Evolutionary conservation across 1,284 basidiomycete genomes (phyloP), one percentile per base, ranked within the genome.

Genomic region (Cutaneotrichosporon spelunceum): DNA sequence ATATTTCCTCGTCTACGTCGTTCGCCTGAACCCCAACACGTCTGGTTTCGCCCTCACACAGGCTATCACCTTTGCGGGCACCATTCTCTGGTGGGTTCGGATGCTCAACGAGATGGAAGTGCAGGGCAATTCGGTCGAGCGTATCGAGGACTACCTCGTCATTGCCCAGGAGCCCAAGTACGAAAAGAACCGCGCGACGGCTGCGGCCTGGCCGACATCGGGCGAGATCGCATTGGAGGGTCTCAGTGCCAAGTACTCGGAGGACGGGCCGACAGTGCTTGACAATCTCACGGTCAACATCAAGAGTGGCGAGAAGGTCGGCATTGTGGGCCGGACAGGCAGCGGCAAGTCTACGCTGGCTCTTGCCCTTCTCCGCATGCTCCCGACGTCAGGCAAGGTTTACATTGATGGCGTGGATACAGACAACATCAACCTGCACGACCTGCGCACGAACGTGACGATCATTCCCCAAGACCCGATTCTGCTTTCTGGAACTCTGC

Each of bases 191-290:
- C 84, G 85, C 8, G 78, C 82, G 48, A 88, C 89, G 30, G 87
- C 89, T 3, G 89, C 89, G 0, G 85, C 87, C 63, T 91, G 89
- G 89, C 89, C 89, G 0, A 82, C 86, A 0, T 87, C 85, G 44
- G 89, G 89, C 5, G 81, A 84, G 39, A 78, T 91, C 33, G 75
- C 79, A 4, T 86, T 89, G 0, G 84, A 89, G 65, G 82, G 74
- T 30, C 69, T 81, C 1, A 74, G 70, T 9, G 80, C 80, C 23
- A 71, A 73, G 58, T 81, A 80, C 63, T 67, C 73, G 1, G 57
- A 68, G 19, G 78, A 79, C 49, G 80, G 85, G 73, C 65, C 81
- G 70, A 67, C 69, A 4, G 84, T 87, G 0, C 78, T 88, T 23
- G 82, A 86, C 59, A 74, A 83, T 53, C 68, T 88, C 23, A 81